These are phyloP conservation scores for Tulasnella sp. DNA, from an alignment of 768 basidiomycete species.

Conservation along the genomic window DNA sequence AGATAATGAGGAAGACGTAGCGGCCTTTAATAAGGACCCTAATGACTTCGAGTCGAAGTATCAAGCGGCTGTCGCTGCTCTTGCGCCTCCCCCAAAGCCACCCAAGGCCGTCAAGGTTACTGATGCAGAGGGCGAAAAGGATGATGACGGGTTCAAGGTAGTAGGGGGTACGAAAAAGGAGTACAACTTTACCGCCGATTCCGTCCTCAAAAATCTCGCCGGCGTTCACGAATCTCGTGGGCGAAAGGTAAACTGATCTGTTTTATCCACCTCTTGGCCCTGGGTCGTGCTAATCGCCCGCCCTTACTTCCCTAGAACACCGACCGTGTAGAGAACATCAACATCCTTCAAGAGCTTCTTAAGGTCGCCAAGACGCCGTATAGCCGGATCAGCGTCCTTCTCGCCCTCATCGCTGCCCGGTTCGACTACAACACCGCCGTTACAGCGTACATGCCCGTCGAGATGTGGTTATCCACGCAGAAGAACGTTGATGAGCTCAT, in stretches of 20 bases:
- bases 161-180: slow-evolving; percentile 87
- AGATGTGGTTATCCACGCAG: slow-evolving; percentile 85
- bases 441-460: slow-evolving; percentile 83
- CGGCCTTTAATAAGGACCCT: slow-evolving; percentile 82
- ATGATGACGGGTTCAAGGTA: slow-evolving; percentile 71
- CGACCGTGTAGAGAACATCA: slow-evolving; percentile 90
- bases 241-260: slow-evolving; percentile 67
- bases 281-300: neutral
- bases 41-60: slow-evolving; percentile 82
- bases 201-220: slow-evolving; percentile 88
- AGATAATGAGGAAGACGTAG: slow-evolving; percentile 79
- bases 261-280: neutral
- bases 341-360: slow-evolving; percentile 80
- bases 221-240: slow-evolving; percentile 91
- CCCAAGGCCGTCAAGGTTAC: slow-evolving; percentile 37
- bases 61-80: slow-evolving; percentile 44
- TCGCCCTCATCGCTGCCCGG: slow-evolving; percentile 88
- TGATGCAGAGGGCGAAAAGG: slow-evolving; percentile 41
- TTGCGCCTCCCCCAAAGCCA: slow-evolving; percentile 35
- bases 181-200: slow-evolving; percentile 74
- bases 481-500: slow-evolving; percentile 86
- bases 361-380: slow-evolving; percentile 84
- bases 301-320: slow-evolving; percentile 65
- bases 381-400: slow-evolving; percentile 88
- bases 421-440: slow-evolving; percentile 95